Base-by-base conservation (phyloP, 2,329 filamentous ascomycete species). In the Pestalotiopsis sp. region DNA sequence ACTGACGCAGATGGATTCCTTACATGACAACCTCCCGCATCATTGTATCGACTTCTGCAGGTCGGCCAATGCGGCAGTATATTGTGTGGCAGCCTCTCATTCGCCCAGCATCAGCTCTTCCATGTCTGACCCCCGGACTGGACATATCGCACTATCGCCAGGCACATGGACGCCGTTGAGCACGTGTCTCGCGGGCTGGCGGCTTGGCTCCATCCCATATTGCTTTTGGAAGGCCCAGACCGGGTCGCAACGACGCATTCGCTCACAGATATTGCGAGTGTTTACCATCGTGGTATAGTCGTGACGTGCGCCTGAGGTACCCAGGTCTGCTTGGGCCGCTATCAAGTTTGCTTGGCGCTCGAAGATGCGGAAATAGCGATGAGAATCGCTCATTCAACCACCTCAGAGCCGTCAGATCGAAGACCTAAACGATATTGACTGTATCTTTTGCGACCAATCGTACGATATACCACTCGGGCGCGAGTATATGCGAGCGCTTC, bases 51-150 rank as follows among this genome's bases (percentile, higher is more conserved):
- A 66, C 68, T 68, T 62, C 75, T 77, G 77, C 77, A 78, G 71
- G 68, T 74, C 68, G 73, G 73, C 72, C 70, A 72, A 73, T 76
- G 73, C 70, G 71, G 72, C 70, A 63, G 70, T 68, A 49, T 7
- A 66, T 70, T 70, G 76, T 78, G 77, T 78, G 77, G 74, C 76
- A 78, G 66, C 59, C 70, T 64, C 72, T 76, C 67, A 78, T 78
- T 78, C 74, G 77, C 70, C 31, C 31, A 36, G 31, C 31, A 36
- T 36, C 71, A 70, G 71, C 64, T 68, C n/a, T 68, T 73, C 76
- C 75, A 71, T 71, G 61, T 73, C 73, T 72, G 73, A 76, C 71
- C 71, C 76, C 71, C 73, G 68, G 74, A 71, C 72, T 52, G 45
- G 45, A 52, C 17, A 17, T 23, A n/a, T 52, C 73, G 72, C 76